These are phyloP conservation scores for Kodamaea laetipori DNA, from an alignment of 805 yeast genomes.

Conservation along the genomic window DNA sequence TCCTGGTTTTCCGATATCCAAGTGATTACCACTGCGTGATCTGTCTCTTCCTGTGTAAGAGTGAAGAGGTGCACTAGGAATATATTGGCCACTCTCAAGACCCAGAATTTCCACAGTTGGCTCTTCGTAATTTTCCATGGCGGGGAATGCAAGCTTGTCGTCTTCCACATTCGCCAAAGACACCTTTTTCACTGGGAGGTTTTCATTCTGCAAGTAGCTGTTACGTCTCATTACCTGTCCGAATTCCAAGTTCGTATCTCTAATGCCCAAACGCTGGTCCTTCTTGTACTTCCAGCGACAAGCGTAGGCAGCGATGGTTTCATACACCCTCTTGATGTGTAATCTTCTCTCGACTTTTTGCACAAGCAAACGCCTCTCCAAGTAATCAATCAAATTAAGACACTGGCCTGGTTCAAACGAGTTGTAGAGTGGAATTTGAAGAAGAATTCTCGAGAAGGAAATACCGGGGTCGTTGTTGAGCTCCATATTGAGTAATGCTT, in stretches of 20 bases:
- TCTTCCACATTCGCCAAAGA: not conserved
- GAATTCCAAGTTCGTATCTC: constrained; percentile 28
- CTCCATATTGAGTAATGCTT: constrained; percentile 60
- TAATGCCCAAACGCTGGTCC: constrained; percentile 29
- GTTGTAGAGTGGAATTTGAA: constrained; percentile 74
- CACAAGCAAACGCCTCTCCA: constrained; percentile 59
- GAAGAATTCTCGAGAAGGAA: constrained; percentile 60
- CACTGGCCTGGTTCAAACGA: constrained; percentile 78
- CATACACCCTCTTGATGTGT: constrained; percentile 44
- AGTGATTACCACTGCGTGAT: constrained; percentile 12
- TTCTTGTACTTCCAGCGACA: constrained; percentile 48
- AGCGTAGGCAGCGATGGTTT: constrained; percentile 49
- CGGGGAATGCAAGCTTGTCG: constrained; percentile 2
- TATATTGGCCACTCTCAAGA: constrained; percentile 5
- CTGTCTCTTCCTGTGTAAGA: constrained; percentile 9
- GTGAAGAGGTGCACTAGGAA: constrained; percentile 10
- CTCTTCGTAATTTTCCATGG: not conserved
- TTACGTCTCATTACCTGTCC: constrained; percentile 25
- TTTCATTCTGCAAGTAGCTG: constrained; percentile 26
- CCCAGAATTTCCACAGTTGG: not conserved
- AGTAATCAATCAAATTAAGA: constrained; percentile 68
- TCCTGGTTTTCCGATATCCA: constrained; percentile 10
- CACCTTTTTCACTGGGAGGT: not conserved
- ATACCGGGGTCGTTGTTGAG: constrained; percentile 61
- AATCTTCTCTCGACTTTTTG: constrained; percentile 56